A percentile compares a stretch with the other conserved stretches of the same genome.
phyloP scores from a whole-genome alignment of 768 basidiomycete genomes.

The Lactarius sp. region DNA sequence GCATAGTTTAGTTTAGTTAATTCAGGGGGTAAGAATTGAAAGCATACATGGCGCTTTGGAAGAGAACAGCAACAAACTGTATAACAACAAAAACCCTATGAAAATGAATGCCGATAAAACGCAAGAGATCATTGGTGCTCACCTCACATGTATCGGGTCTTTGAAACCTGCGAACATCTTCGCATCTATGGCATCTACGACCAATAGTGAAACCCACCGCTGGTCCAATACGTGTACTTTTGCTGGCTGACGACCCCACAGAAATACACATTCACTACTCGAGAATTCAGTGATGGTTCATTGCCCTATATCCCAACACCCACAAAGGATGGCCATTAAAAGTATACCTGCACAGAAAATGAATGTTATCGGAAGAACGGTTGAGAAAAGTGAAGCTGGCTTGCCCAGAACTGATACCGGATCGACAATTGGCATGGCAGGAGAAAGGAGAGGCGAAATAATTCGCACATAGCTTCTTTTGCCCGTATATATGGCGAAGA shows the following conservation, averaged over 20 bases:
- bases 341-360: background rate
- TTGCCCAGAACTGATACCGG: background rate
- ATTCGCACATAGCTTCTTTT: background rate
- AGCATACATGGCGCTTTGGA: background rate
- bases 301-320: background rate
- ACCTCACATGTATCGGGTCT: background rate
- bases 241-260: background rate
- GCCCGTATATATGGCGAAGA: background rate
- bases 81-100: background rate
- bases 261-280: constrained; percentile 2
- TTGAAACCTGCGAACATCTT: background rate
- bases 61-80: background rate
- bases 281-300: background rate
- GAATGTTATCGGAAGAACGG: background rate
- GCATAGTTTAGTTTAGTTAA: background rate
- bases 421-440: background rate
- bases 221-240: constrained; percentile 3
- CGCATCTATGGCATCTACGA: background rate
- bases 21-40: background rate
- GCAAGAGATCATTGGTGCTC: background rate
- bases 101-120: background rate
- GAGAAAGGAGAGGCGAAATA: background rate
- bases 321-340: background rate
- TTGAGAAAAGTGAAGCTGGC: background rate
- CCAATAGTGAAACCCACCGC: background rate